Evolutionary conservation across 2,329 filamentous ascomycete genomes (phyloP).

Genomic region (Plenodomus biglobosus): DNA sequence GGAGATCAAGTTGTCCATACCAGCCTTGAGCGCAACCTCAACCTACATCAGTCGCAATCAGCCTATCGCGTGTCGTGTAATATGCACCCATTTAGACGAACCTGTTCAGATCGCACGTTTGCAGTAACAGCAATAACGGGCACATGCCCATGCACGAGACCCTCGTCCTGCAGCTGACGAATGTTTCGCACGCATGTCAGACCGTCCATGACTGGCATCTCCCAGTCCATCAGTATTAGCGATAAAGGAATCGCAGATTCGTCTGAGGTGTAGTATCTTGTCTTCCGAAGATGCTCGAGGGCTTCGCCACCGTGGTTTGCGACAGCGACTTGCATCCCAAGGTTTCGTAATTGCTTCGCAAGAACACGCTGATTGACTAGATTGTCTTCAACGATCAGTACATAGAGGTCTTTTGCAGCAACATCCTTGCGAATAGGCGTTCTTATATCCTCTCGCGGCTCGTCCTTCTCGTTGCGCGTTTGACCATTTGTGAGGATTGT

Average conservation of each 20-base stretch:
- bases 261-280: slow-evolving; percentile 19
- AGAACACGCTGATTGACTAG: slow-evolving; percentile 47
- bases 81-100: too few relatives aligned
- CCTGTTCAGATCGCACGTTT: slow-evolving; percentile 37
- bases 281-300: slow-evolving; percentile 37
- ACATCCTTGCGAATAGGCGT: slow-evolving; percentile 1
- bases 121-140: slow-evolving; percentile 42
- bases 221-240: neutral
- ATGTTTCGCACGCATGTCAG: slow-evolving; percentile 30
- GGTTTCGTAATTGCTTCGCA: slow-evolving; percentile 42
- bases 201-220: slow-evolving; percentile 16
- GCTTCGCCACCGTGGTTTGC: slow-evolving; percentile 46
- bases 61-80: too few relatives aligned
- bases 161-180: slow-evolving; percentile 25
- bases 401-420: slow-evolving; percentile 14
- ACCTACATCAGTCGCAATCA: slow-evolving; percentile 8
- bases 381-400: slow-evolving; percentile 45
- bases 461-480: slow-evolving; percentile 7
- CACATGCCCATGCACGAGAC: slow-evolving; percentile 23
- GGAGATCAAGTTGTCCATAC: slow-evolving; percentile 61
- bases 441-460: slow-evolving; percentile 2
- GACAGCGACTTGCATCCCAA: slow-evolving; percentile 41
- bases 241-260: slow-evolving; percentile 12
- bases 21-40: slow-evolving; percentile 29
- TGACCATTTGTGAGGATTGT: slow-evolving; percentile 9